Evolutionary conservation across 495 filamentous ascomycete species (phyloP).

Genomic region (Penicillium soppii): DNA sequence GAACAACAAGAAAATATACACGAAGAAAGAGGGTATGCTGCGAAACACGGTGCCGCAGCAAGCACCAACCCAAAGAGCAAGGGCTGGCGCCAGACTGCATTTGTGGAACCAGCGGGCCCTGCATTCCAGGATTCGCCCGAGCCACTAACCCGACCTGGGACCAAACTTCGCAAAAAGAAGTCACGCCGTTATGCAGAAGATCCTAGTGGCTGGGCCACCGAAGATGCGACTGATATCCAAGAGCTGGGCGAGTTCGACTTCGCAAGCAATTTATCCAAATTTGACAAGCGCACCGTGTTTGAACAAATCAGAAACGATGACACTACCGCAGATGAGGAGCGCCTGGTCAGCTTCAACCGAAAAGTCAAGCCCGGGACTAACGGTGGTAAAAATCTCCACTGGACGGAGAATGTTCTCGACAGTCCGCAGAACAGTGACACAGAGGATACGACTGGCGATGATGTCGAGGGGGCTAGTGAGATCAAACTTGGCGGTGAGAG

Average conservation of each 20-base stretch:
- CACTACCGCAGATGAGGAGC: constrained; percentile 80
- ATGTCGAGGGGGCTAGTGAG: constrained; percentile 55
- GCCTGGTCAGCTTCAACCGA: constrained; percentile 86
- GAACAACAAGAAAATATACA: constrained; percentile 29
- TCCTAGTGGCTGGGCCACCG: constrained; percentile 91
- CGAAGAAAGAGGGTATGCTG: constrained; percentile 14
- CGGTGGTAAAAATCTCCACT: constrained; percentile 86
- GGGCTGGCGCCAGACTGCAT: constrained; percentile 83
- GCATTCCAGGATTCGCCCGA: constrained; percentile 25
- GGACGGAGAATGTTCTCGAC: constrained; percentile 88
- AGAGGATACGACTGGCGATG: constrained; percentile 68
- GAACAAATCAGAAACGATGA: constrained; percentile 86
- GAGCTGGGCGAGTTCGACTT: constrained; percentile 95
- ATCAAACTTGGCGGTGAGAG: constrained; percentile 55
- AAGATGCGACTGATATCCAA: constrained; percentile 96
- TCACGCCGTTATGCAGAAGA: constrained; percentile 55
- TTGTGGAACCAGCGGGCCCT: constrained; percentile 54
- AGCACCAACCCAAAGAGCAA: constrained; percentile 52
- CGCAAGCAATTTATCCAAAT: constrained; percentile 79
- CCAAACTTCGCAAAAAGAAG: constrained; percentile 53
- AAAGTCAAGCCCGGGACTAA: constrained; percentile 72
- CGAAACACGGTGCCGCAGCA: constrained; percentile 35
- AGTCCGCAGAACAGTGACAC: constrained; percentile 66
- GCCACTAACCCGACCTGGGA: constrained; percentile 19
- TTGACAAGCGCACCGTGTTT: constrained; percentile 89